These are phyloP conservation scores for Crataegus laevigata DNA, from an alignment of 306 rosid genomes.

Conservation along the genomic window DNA sequence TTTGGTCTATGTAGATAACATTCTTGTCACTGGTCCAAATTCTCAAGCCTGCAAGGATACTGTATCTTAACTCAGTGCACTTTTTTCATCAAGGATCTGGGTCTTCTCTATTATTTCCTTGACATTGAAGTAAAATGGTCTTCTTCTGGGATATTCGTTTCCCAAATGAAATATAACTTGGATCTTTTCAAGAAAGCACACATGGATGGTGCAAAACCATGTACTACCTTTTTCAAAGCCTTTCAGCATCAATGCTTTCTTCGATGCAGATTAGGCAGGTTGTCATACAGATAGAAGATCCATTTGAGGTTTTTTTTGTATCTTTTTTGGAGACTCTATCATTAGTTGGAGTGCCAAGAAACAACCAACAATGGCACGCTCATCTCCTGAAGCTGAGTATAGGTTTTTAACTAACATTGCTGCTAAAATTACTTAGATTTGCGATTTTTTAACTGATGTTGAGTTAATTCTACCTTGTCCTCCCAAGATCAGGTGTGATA, in stretches of 20 bases:
- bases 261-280: neutral
- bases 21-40: no score
- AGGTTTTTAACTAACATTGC: neutral
- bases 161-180: neutral
- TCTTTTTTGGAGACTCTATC: neutral
- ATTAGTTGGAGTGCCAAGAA: neutral
- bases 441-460: neutral
- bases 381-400: neutral
- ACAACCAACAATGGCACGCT: neutral
- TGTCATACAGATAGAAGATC: neutral
- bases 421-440: neutral
- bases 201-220: neutral
- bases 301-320: neutral
- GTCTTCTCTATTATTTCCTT: no score
- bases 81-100: no score
- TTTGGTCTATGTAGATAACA: no score
- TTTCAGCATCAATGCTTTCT: neutral
- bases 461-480: neutral
- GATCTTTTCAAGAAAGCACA: neutral
- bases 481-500: neutral
- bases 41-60: no score
- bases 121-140: no score
- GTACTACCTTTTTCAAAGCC: neutral
- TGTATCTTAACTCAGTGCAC: no score
- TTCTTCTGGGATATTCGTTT: no score